Evolutionary conservation across 192 early-diverging fungal species (phyloP), one percentile per base, ranked within the genome.

Genomic region (Oehlia diaphana): DNA sequence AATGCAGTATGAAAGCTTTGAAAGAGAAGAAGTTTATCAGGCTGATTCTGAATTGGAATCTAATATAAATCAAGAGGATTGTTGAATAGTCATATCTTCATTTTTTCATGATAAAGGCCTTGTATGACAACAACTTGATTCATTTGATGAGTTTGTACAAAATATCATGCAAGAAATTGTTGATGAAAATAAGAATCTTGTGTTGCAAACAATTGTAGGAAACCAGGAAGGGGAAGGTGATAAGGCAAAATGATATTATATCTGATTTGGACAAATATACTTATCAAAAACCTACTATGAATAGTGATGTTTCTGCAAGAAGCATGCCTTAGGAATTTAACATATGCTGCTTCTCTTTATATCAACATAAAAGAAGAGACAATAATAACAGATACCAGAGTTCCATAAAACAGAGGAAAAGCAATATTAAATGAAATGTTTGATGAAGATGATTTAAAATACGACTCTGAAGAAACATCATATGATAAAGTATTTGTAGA

Each of bases 21-120:
- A 65, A 19, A 10, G 13, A 70, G 68, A 39, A 19, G 64, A 65
- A 65, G 37, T 10, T 37, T 90, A 91, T 49, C 37, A 65, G 72
- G 42, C 79, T 19, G 80, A 81, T n/a, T 63, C 78, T 37, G 84
- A 85, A n/a, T 70, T 80, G n/a, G 80, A 83, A 44, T 39, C 68
- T 47, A 74, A 80, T 33, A 89, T 89, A 44, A 84, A 90, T 19
- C 92, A 94, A 83, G 93, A 94, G 74, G 96, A 99, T 87, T 95
- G 92, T 84, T 99, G 98, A 97, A 89, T 90, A 2, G 93, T 98
- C 63, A 98, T 99, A 83, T 88, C 93, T 5, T 89, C 94, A 21
- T 98, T 95, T 87, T 99, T 99, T 86, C 93, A 96, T 50, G 95
- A 98, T 82, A 95, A 99, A 83, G 97, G 96, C 63, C 91, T 99